Conservation (phyloP, 2,329 filamentous ascomycete genomes). For the Monosporascus sp. region DNA sequence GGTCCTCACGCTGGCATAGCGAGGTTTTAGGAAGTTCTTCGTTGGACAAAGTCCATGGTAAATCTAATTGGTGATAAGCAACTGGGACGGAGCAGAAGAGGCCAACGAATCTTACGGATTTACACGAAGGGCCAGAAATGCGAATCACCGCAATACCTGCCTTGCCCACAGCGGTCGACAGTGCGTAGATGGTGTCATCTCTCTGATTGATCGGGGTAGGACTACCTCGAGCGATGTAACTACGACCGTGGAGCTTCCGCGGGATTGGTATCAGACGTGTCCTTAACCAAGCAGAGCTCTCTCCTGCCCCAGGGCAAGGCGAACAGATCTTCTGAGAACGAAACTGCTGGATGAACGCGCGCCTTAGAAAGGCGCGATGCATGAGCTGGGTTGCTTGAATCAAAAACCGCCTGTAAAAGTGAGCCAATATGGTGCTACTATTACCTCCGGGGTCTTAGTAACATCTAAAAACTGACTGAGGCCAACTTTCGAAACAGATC, state of each 20-base stretch:
- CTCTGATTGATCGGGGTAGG: constrained; percentile 5
- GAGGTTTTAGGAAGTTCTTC: constrained; percentile 39
- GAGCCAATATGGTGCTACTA: no score
- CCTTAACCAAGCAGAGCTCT: background rate
- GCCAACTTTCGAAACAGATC: no score
- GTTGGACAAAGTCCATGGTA: constrained; percentile 47
- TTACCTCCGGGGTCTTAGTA: no score
- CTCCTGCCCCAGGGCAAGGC: background rate
- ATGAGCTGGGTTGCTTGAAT: constrained; percentile 12
- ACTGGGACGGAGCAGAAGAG: background rate
- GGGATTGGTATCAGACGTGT: background rate
- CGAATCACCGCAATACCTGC: constrained; percentile 89
- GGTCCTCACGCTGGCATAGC: constrained; percentile 66
- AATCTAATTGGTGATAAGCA: constrained; percentile 33
- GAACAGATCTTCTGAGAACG: constrained; percentile 5
- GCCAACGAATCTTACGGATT: constrained; percentile 21
- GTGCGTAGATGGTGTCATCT: constrained; percentile 77
- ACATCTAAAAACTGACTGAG: no score
- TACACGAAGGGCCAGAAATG: constrained; percentile 73
- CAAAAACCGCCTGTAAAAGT: background rate
- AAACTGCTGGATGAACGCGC: constrained; percentile 13
- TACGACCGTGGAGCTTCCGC: background rate
- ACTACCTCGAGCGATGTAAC: constrained; percentile 2
- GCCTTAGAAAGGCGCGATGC: constrained; percentile 19
- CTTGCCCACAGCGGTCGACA: constrained; percentile 80